Conservation (phyloP, 2,329 filamentous ascomycete species). For the Tolypocladium album region DNA sequence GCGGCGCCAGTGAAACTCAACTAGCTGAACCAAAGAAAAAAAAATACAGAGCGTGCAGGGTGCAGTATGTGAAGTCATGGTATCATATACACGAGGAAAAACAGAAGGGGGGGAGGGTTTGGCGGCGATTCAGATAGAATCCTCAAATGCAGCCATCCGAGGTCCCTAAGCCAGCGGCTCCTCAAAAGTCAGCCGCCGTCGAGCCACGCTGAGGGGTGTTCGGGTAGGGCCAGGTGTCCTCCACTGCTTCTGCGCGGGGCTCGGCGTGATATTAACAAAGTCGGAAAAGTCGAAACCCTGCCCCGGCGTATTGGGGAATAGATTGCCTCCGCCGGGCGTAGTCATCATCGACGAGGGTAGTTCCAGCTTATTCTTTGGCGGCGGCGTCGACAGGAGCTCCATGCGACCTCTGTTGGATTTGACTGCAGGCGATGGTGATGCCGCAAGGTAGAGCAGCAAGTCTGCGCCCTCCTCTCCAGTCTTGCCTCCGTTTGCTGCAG, state of each 20-base stretch:
- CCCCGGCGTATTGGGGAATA: slow-evolving; percentile 67
- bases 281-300: slow-evolving; percentile 88
- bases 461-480: slow-evolving; percentile 71
- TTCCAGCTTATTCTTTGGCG: slow-evolving; percentile 58
- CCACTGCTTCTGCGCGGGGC: slow-evolving; percentile 83
- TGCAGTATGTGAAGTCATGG: slow-evolving; percentile 20
- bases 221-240: slow-evolving; percentile 60
- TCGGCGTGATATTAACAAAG: slow-evolving; percentile 95
- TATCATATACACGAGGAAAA: slow-evolving; percentile 22
- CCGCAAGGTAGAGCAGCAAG: slow-evolving; percentile 73
- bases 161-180: slow-evolving; percentile 31
- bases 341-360: slow-evolving; percentile 80
- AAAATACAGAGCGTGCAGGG: not conserved
- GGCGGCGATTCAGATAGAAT: slow-evolving; percentile 1
- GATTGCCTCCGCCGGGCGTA: slow-evolving; percentile 63
- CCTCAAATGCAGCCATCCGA: not conserved
- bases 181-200: slow-evolving; percentile 75
- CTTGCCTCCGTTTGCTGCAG: slow-evolving; percentile 38
- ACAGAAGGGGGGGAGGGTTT: slow-evolving; percentile 7
- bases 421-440: slow-evolving; percentile 79
- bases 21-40: not conserved
- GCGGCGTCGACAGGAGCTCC: slow-evolving; percentile 67
- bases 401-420: slow-evolving; percentile 36
- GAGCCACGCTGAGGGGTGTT: slow-evolving; percentile 55
- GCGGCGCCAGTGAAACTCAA: not conserved